Evolutionary conservation across 1,284 basidiomycete genomes (phyloP).

Genomic region (Trichosporon asahii): DNA sequence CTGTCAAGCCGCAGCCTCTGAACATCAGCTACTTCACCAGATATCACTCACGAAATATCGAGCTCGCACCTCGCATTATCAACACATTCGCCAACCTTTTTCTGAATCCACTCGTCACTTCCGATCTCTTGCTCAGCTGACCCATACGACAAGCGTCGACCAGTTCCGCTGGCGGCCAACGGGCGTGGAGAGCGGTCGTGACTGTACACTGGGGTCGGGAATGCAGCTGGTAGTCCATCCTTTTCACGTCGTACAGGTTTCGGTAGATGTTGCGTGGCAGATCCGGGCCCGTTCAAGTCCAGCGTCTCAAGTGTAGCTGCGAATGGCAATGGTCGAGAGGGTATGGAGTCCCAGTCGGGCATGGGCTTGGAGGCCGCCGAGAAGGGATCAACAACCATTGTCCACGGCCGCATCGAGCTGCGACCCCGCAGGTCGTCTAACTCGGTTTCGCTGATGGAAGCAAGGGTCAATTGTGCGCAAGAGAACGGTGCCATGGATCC

Average conservation of each 20-base stretch:
- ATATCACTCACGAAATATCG: slow-evolving; percentile 33
- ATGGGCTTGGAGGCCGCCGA: slow-evolving; percentile 46
- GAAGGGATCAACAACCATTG: slow-evolving; percentile 45
- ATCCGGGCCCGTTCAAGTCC: slow-evolving; percentile 23
- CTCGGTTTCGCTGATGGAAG: neutral
- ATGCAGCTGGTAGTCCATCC: slow-evolving; percentile 24
- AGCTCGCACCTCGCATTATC: slow-evolving; percentile 35
- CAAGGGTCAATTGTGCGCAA: neutral
- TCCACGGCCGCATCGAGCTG: neutral
- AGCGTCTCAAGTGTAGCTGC: slow-evolving; percentile 40
- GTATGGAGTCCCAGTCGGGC: slow-evolving; percentile 36
- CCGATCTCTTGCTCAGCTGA: slow-evolving; percentile 20
- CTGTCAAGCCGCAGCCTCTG: slow-evolving; percentile 32
- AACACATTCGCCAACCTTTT: slow-evolving; percentile 37
- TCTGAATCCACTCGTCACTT: slow-evolving; percentile 47
- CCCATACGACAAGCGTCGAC: neutral
- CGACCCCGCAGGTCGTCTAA: neutral
- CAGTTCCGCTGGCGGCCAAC: neutral
- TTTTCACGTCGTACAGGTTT: slow-evolving; percentile 24
- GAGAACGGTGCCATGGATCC: neutral
- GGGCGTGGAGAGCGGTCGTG: slow-evolving; percentile 16
- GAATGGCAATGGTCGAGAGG: slow-evolving; percentile 42
- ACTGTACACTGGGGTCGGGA: slow-evolving; percentile 29
- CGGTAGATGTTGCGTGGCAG: slow-evolving; percentile 10
- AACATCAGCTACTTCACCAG: neutral